Evolutionary conservation across 495 filamentous ascomycete genomes (phyloP).

Genomic region (Penicillium paxilli): DNA sequence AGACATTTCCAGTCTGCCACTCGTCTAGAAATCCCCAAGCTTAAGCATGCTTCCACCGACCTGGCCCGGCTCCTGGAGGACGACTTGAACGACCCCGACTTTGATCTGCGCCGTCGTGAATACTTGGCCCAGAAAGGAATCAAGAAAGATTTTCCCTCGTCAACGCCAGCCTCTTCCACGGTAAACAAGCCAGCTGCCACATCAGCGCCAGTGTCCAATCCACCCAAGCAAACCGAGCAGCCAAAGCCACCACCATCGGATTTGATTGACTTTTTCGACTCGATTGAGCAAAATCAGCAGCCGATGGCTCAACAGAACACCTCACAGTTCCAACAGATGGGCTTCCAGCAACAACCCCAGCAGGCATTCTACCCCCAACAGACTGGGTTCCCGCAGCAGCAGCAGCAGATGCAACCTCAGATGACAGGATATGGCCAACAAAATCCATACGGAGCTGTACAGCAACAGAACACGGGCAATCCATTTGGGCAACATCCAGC

Average conservation of each 20-base stretch:
- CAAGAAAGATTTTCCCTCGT: constrained; percentile 19
- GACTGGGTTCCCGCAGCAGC: constrained; percentile 31
- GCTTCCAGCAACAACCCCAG: constrained; percentile 39
- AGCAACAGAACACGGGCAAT: constrained; percentile 47
- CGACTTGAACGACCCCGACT: constrained; percentile 93
- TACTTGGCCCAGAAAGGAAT: constrained; percentile 84
- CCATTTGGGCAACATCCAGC: constrained; percentile 53
- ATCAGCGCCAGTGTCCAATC: constrained; percentile 17
- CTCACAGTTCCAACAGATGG: constrained; percentile 49
- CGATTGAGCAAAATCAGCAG: constrained; percentile 91
- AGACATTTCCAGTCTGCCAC: constrained; percentile 89
- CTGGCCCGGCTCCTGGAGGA: constrained; percentile 88
- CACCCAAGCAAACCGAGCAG: constrained; percentile 20
- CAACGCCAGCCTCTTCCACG: constrained; percentile 2
- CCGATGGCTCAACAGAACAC: constrained; percentile 49
- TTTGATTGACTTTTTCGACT: constrained; percentile 98
- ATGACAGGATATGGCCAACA: constrained; percentile 21
- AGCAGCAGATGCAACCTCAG: constrained; percentile 46
- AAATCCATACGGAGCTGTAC: constrained; percentile 42
- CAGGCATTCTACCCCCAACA: constrained; percentile 11
- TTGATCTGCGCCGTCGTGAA: constrained; percentile 89
- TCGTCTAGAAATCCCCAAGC: constrained; percentile 89
- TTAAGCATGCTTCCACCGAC: constrained; percentile 95
- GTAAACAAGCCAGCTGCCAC: constrained; percentile 25
- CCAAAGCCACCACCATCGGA: constrained; percentile 67